Conservation (phyloP, 1,139 yeast genomes). For the Scheffersomyces cryptocercus region DNA sequence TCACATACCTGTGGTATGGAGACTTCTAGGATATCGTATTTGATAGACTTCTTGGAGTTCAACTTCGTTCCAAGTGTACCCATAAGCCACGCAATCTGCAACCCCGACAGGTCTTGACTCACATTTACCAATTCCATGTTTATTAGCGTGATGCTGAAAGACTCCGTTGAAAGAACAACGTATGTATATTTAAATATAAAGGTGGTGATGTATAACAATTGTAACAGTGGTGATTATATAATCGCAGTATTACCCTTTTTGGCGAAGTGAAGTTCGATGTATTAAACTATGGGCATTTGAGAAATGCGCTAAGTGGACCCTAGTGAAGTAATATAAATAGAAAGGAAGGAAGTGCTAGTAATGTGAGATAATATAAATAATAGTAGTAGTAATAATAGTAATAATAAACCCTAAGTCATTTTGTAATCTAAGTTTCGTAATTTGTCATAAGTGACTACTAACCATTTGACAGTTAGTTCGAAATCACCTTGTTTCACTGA, state of each 20-base stretch:
- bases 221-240: no score
- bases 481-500: slow-evolving; percentile 25
- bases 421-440: slow-evolving; percentile 14
- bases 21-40: slow-evolving; percentile 35
- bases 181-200: background rate
- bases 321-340: no score
- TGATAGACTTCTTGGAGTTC: slow-evolving; percentile 26
- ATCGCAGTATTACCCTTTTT: no score
- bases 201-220: no score
- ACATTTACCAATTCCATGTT: no score
- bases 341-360: no score
- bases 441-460: slow-evolving; percentile 31
- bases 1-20: slow-evolving; percentile 52
- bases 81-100: slow-evolving; percentile 16
- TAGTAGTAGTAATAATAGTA: no score
- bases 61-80: slow-evolving; percentile 49
- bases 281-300: no score
- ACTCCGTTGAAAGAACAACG: background rate
- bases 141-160: no score
- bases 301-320: no score
- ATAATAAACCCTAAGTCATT: slow-evolving; percentile 6
- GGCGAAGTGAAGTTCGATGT: no score
- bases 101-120: background rate
- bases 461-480: slow-evolving; percentile 28
- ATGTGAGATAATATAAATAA: no score